phyloP scores from a whole-genome alignment of 148 eudicot genomes.

The Rhododendron molle region DNA sequence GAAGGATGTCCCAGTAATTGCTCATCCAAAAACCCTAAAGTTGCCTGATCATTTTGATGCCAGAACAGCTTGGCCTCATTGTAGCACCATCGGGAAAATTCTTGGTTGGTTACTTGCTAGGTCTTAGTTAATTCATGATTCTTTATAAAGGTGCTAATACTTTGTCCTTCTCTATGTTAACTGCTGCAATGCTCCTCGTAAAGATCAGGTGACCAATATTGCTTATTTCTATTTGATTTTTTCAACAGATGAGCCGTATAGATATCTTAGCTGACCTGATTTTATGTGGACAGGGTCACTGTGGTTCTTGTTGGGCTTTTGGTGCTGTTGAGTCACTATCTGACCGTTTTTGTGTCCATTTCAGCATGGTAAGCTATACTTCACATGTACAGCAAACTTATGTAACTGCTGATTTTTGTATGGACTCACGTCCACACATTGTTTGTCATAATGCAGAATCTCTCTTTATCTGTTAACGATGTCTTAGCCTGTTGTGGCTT shows the following conservation, averaged over 20 bases:
- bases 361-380: slow-evolving; percentile 40
- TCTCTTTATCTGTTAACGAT: slow-evolving; percentile 79
- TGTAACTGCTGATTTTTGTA: neutral
- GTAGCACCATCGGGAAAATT: slow-evolving; percentile 67
- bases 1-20: slow-evolving; percentile 43
- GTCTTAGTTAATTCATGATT: slow-evolving; percentile 8
- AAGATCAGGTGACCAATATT: slow-evolving; percentile 53
- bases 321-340: slow-evolving; percentile 89
- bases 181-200: slow-evolving; percentile 18
- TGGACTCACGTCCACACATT: neutral
- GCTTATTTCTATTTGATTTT: neutral
- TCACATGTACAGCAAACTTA: neutral
- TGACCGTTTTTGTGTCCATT: slow-evolving; percentile 86
- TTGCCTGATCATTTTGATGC: slow-evolving; percentile 80
- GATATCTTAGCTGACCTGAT: slow-evolving; percentile 13
- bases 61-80: slow-evolving; percentile 77
- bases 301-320: slow-evolving; percentile 99
- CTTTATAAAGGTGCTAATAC: slow-evolving; percentile 22
- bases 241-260: neutral
- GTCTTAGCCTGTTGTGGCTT: slow-evolving; percentile 95
- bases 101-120: slow-evolving; percentile 51
- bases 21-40: slow-evolving; percentile 44
- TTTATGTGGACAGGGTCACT: slow-evolving; percentile 61
- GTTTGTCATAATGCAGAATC: slow-evolving; percentile 41
- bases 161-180: slow-evolving; percentile 1